These are phyloP conservation scores for Ustilago xerochloae DNA, from an alignment of 1,284 basidiomycete genomes.

Conservation along the genomic window DNA sequence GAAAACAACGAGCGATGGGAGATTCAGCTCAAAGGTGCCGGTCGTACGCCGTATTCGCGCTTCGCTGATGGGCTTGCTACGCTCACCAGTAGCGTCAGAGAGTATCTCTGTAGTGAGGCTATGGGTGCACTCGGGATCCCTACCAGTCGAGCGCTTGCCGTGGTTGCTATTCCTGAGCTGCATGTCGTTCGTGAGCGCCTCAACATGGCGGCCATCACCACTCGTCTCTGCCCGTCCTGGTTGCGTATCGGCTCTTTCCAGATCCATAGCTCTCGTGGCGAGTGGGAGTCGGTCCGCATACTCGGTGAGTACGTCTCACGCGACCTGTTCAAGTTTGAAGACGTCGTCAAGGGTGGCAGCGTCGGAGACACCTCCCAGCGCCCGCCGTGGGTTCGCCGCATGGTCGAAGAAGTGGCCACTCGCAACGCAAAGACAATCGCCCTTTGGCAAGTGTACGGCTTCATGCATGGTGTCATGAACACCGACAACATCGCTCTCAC, in stretches of 20 bases:
- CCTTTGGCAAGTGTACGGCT: constrained; percentile 79
- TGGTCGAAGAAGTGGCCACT: constrained; percentile 72
- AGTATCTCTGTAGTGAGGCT: constrained; percentile 76
- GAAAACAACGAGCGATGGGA: constrained; percentile 71
- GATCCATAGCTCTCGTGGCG: constrained; percentile 75
- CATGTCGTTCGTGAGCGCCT: constrained; percentile 81
- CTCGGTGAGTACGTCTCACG: constrained; percentile 74
- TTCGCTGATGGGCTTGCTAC: constrained; percentile 92
- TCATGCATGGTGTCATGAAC: constrained; percentile 80
- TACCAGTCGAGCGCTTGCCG: constrained; percentile 85
- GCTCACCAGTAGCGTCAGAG: constrained; percentile 87
- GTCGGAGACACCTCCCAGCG: constrained; percentile 4
- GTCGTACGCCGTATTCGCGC: constrained; percentile 92
- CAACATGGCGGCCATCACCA: constrained; percentile 83
- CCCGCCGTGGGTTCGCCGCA: constrained; percentile 48
- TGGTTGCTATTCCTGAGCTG: constrained; percentile 81
- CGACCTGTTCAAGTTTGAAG: constrained; percentile 71
- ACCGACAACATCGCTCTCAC: constrained; percentile 83
- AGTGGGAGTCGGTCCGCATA: constrained; percentile 75
- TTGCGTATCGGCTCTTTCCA: constrained; percentile 92
- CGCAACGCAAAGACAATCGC: constrained; percentile 91
- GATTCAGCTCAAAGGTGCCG: constrained; percentile 92
- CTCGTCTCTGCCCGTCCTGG: constrained; percentile 88
- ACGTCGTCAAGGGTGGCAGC: constrained; percentile 39
- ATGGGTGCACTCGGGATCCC: constrained; percentile 88